Conservation (phyloP, 2,329 filamentous ascomycete genomes). For the Pezicula rhizophila region DNA sequence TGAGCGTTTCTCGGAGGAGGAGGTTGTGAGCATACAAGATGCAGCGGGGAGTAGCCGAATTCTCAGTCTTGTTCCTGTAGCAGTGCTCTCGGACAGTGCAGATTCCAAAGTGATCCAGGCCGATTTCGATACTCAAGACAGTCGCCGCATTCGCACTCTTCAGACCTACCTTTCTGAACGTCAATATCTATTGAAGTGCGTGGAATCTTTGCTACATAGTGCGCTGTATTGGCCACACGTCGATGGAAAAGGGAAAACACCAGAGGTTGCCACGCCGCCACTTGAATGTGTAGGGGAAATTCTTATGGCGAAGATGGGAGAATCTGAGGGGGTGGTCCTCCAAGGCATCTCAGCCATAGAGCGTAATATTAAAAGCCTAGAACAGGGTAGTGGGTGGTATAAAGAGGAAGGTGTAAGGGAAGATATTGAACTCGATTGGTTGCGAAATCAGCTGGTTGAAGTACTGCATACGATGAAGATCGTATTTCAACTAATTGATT, state of each 20-base stretch:
- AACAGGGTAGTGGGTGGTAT: conserved; percentile 38
- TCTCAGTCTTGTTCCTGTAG: conserved; percentile 47
- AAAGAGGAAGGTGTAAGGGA: conserved; percentile 40
- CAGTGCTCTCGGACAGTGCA: conserved; percentile 26
- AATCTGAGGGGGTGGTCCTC: conserved; percentile 12
- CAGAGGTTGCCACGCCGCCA: conserved; percentile 3
- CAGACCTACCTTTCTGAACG: conserved; percentile 67
- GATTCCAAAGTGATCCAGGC: conserved; percentile 40
- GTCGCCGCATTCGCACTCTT: conserved; percentile 62
- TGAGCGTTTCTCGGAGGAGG: conserved; percentile 68
- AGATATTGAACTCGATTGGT: conserved; percentile 52
- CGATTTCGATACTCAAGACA: conserved; percentile 57
- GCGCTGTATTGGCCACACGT: conserved; percentile 22
- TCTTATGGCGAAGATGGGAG: conserved; percentile 6
- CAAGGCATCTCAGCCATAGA: conserved; percentile 43
- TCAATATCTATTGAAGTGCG: conserved; percentile 59
- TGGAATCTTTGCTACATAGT: conserved; percentile 38
- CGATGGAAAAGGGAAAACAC: conserved; percentile 4
- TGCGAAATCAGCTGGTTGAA: conserved; percentile 60
- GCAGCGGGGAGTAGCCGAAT: conserved; percentile 61
- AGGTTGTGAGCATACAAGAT: conserved; percentile 69
- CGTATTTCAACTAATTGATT: conserved; percentile 63
- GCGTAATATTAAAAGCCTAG: conserved; percentile 39
- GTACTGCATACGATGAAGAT: conserved; percentile 68
- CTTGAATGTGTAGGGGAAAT: conserved; percentile 7